Evolutionary conservation across 306 rosid species (phyloP), one percentile per base, ranked within the genome.

Genomic region (Acacia crassicarpa): DNA sequence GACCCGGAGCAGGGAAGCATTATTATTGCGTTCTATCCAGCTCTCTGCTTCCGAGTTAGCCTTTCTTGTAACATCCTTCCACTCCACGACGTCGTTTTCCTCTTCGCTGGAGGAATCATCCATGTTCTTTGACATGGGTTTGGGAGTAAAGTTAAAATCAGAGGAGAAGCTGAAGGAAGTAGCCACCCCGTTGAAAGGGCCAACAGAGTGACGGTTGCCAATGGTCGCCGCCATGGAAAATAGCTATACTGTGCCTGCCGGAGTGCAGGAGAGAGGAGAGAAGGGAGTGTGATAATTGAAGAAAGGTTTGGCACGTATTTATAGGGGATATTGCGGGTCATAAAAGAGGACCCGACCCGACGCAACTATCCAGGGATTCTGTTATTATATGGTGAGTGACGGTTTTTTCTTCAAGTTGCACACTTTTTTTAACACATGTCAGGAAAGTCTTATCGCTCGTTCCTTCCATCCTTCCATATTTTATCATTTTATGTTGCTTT

Each of bases 151-250:
- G 71, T 67, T 84, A 16, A 41, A 61, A n/a, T 67, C 83, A 9
- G 6, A 38, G 3, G 83, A 27, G 38, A n/a, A 78, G 23, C 79
- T 89, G 75, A 87, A 88, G 71, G 89, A 78, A 30, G 77, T 82
- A n/a, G 76, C 76, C 74, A 82, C 84, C 53, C 88, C 85, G 56
- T 84, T 92, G 3, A 67, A 4, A 35, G 86, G 81, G 45, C 40
- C 72, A 16, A 75, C 46, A 69, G 79, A 87, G 41, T 78, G 93
- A 48, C 93, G 88, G 81, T 87, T 86, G 20, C 82, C 78, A 1
- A 90, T 90, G 12, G 93, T 90, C 41, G 97, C 84, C 67, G 94
- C 89, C 98, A 91, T 91, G 25, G 81, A 1, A 17, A 83, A 51
- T 44, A 1, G 53, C 17, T 46, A 13, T 46, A 14, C 61, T 63